Conservation (phyloP, 2,329 filamentous ascomycete genomes). For the Pseudogymnoascus sp. region DNA sequence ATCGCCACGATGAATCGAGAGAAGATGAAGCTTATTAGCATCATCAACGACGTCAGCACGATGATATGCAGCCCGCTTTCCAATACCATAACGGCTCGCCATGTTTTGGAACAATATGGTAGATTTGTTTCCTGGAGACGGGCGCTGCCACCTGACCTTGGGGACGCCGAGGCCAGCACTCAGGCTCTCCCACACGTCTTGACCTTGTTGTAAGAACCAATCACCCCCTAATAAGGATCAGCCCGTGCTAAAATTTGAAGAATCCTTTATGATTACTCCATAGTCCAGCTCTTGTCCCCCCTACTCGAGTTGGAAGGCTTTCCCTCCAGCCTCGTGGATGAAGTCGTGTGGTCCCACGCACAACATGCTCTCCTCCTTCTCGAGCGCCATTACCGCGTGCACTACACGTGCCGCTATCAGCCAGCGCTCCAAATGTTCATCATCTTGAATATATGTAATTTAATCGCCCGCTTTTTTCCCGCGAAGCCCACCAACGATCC, state of each 20-base stretch:
- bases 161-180: slow-evolving; percentile 18
- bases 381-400: slow-evolving; percentile 23
- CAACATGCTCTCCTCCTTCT: slow-evolving; percentile 28
- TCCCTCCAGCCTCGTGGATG: slow-evolving; percentile 20
- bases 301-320: slow-evolving; percentile 25
- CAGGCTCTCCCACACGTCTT: slow-evolving; percentile 28
- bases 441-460: slow-evolving; percentile 27
- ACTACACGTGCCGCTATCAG: slow-evolving; percentile 28
- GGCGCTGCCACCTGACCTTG: slow-evolving; percentile 22
- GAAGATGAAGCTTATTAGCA: slow-evolving; percentile 24
- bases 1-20: slow-evolving; percentile 26
- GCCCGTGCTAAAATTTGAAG: slow-evolving; percentile 20
- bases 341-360: slow-evolving; percentile 26
- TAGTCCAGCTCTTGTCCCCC: slow-evolving; percentile 28
- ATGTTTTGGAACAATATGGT: slow-evolving; percentile 25
- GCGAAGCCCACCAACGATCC: slow-evolving; percentile 16
- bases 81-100: slow-evolving; percentile 16
- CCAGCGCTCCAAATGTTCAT: slow-evolving; percentile 30
- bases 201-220: slow-evolving; percentile 26
- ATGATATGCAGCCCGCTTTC: slow-evolving; percentile 22
- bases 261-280: slow-evolving; percentile 26
- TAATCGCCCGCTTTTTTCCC: slow-evolving; percentile 27
- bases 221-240: background rate
- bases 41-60: slow-evolving; percentile 23
- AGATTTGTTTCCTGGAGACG: slow-evolving; percentile 25